These are phyloP conservation scores for Daldinia concentrica DNA, from an alignment of 495 filamentous ascomycete species.

Conservation along the genomic window DNA sequence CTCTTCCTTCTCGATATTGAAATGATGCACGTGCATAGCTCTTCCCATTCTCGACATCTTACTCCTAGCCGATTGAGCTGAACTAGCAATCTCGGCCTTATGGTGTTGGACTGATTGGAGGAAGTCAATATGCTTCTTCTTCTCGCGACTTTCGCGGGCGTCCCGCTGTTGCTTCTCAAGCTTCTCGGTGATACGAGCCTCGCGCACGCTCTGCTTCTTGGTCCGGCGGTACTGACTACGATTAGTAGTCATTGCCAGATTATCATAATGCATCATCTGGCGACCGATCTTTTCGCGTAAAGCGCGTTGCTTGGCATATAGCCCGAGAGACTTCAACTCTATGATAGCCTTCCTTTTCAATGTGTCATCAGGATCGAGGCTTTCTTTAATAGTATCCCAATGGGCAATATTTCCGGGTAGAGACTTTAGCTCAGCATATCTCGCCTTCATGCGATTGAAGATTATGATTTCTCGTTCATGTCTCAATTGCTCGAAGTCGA, in stretches of 20 bases:
- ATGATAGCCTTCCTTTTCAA: slow-evolving; percentile 90
- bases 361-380: slow-evolving; percentile 77
- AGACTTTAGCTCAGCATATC: slow-evolving; percentile 82
- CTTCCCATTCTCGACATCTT: slow-evolving; percentile 87
- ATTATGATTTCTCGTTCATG: slow-evolving; percentile 87
- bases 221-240: slow-evolving; percentile 86
- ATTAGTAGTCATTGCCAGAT: slow-evolving; percentile 94
- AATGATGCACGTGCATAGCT: slow-evolving; percentile 86
- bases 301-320: slow-evolving; percentile 84
- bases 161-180: slow-evolving; percentile 98
- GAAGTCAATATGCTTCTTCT: slow-evolving; percentile 94
- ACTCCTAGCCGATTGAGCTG: slow-evolving; percentile 51
- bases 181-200: slow-evolving; percentile 96
- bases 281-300: slow-evolving; percentile 85
- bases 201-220: slow-evolving; percentile 96
- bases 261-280: slow-evolving; percentile 92
- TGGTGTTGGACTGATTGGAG: slow-evolving; percentile 73
- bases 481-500: slow-evolving; percentile 81
- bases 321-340: slow-evolving; percentile 85
- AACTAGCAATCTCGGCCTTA: slow-evolving; percentile 55
- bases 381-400: slow-evolving; percentile 81
- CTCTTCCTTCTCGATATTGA: slow-evolving; percentile 98
- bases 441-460: slow-evolving; percentile 86
- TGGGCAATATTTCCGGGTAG: slow-evolving; percentile 82
- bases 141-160: slow-evolving; percentile 90